Base-by-base conservation (phyloP, 495 filamentous ascomycete genomes). In the Annulohypoxylon moriforme region DNA sequence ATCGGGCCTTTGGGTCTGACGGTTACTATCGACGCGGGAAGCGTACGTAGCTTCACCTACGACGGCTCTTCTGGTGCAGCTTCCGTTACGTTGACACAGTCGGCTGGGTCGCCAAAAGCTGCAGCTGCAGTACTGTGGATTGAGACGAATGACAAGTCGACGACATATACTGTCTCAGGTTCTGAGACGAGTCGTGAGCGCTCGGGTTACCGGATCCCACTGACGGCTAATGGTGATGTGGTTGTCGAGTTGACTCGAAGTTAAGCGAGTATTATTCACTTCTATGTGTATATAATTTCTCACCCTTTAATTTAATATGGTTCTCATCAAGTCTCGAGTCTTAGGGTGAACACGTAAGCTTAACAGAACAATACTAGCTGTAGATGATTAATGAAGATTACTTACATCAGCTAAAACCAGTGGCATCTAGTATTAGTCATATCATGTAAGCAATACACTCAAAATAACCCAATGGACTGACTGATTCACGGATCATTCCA, bases 21-120 rank as follows among this genome's bases (percentile, higher is more conserved):
- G 62, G 58, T 86, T n/a, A 79, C 72, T 18, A 64, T 80, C 25
- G 79, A 80, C 67, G 82, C 81, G 4, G 84, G 83, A 0, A 79
- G 74, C 11, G 80, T 86, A 49, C 64, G 76, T 16, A 42, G 68
- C 6, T 74, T 82, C 49, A 64, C 53, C 14, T 81, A 77, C 49
- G 29, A 24, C 3, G 47, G 24, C 29, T 44, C 63, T 1, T 64
- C 68, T n/a, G 75, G 71, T 42, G 62, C 47, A 4, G 56, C 78
- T 24, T 69, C 74, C 0, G 22, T 79, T 27, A 50, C 62, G 11
- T 29, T 79, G 27, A 59, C 68, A 20, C 77, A 79, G 53, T 42
- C 72, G 2, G 2, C 71, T 3, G 63, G 63, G 9, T 68, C 64
- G 4, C 74, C 74, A 18, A 72, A 46, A 16, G 68, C 77, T 0